A percentile compares a stretch with the other conserved stretches of the same genome.
Evolutionary conservation across 495 filamentous ascomycete genomes (phyloP).

Genomic region (Penicillium goetzii): DNA sequence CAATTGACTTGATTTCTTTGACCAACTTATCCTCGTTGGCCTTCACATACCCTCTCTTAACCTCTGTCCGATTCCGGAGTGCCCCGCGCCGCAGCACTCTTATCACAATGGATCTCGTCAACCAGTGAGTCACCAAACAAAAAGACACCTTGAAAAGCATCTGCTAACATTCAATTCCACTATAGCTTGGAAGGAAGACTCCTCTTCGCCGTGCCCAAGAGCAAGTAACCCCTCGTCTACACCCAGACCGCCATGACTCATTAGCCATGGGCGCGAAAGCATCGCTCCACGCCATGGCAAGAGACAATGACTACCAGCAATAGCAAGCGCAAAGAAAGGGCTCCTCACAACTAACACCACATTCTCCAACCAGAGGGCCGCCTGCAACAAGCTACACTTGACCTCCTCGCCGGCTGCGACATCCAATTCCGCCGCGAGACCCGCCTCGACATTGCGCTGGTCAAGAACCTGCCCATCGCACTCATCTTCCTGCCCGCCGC

Average conservation of each 20-base stretch:
- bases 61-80: conserved; percentile 14
- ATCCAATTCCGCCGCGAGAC: conserved; percentile 94
- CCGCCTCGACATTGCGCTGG: conserved; percentile 93
- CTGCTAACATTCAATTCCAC: conserved; percentile 13
- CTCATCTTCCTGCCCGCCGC: conserved; percentile 96
- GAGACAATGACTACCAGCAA: conserved; percentile 8
- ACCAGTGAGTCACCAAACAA: conserved; percentile 65
- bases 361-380: conserved; percentile 73
- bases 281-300: neutral
- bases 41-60: neutral
- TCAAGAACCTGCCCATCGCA: conserved; percentile 92
- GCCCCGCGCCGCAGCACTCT: conserved; percentile 36
- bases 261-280: conserved; percentile 7
- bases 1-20: conserved; percentile 20
- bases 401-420: conserved; percentile 89
- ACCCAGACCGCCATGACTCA: conserved; percentile 28
- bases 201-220: conserved; percentile 96
- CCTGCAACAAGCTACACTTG: conserved; percentile 79
- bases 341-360: conserved; percentile 23
- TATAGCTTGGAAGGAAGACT: conserved; percentile 80
- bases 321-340: neutral
- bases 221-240: conserved; percentile 54
- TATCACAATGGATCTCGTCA: conserved; percentile 76
- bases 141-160: neutral
- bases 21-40: neutral